Percentiles rank a stretch among this genome's conserved stretches.
Conservation (phyloP, 1,139 yeast genomes). For the Candida sojae region DNA sequence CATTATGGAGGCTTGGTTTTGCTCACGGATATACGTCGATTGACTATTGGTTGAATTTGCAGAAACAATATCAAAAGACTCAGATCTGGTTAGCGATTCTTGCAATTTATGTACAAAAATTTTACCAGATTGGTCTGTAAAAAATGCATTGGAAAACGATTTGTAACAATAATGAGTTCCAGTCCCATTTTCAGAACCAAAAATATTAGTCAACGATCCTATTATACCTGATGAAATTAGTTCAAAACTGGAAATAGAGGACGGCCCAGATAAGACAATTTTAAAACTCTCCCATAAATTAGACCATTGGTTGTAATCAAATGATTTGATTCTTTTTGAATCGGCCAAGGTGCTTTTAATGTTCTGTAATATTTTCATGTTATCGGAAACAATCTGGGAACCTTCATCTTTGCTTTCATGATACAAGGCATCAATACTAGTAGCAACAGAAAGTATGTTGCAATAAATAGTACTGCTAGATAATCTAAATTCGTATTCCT, state of each 20-base stretch:
- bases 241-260: conserved; percentile 69
- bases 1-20: conserved; percentile 56
- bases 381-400: conserved; percentile 17
- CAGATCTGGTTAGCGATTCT: conserved; percentile 74
- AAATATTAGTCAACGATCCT: conserved; percentile 42
- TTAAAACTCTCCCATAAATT: conserved; percentile 49
- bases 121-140: conserved; percentile 20
- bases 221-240: conserved; percentile 70
- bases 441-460: conserved; percentile 20
- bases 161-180: conserved; percentile 31
- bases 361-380: conserved; percentile 19
- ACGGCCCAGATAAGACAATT: conserved; percentile 23
- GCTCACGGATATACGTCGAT: conserved; percentile 14
- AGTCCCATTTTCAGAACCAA: conserved; percentile 29
- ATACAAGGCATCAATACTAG: conserved; percentile 23
- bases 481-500: conserved; percentile 27
- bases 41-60: conserved; percentile 39
- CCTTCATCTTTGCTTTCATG: conserved; percentile 17
- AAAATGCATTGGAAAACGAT: conserved; percentile 53
- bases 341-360: conserved; percentile 18
- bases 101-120: conserved; percentile 55
- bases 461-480: conserved; percentile 21
- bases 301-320: conserved; percentile 42
- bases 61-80: conserved; percentile 70
- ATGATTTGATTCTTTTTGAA: conserved; percentile 10